Evolutionary conservation across 2,329 filamentous ascomycete species (phyloP).

Genomic region (Aureobasidium namibiae): DNA sequence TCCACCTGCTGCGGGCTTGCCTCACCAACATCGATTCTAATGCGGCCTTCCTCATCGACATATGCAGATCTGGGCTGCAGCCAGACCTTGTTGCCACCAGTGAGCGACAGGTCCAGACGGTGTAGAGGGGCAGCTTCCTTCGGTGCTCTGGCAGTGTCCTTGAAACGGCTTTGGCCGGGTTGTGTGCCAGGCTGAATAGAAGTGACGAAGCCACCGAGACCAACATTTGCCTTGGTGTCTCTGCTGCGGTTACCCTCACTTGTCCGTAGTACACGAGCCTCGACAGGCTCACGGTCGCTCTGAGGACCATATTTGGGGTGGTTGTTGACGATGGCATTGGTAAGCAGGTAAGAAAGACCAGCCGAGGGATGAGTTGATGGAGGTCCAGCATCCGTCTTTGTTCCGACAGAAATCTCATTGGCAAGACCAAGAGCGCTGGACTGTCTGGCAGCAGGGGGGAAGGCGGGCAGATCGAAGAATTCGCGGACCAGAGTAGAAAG

Average conservation of each 20-base stretch:
- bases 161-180: constrained; percentile 18
- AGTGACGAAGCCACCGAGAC: constrained; percentile 38
- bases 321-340: constrained; percentile 47
- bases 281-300: constrained; percentile 40
- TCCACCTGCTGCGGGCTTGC: constrained; percentile 26
- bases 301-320: constrained; percentile 56
- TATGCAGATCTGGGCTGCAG: constrained; percentile 40
- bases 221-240: constrained; percentile 29
- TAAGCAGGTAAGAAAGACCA: constrained; percentile 54
- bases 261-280: constrained; percentile 49
- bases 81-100: constrained; percentile 46
- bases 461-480: constrained; percentile 48
- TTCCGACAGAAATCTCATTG: neutral
- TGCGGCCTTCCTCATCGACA: constrained; percentile 37
- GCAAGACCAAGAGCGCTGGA: neutral
- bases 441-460: constrained; percentile 27
- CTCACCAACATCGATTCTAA: constrained; percentile 29
- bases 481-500: constrained; percentile 46
- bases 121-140: constrained; percentile 27
- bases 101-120: constrained; percentile 35
- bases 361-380: constrained; percentile 58
- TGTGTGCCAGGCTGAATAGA: constrained; percentile 20
- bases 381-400: constrained; percentile 32
- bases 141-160: constrained; percentile 25
- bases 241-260: constrained; percentile 29